phyloP scores from a whole-genome alignment of 2,329 filamentous ascomycete species.

The Lachnellula willkommii region DNA sequence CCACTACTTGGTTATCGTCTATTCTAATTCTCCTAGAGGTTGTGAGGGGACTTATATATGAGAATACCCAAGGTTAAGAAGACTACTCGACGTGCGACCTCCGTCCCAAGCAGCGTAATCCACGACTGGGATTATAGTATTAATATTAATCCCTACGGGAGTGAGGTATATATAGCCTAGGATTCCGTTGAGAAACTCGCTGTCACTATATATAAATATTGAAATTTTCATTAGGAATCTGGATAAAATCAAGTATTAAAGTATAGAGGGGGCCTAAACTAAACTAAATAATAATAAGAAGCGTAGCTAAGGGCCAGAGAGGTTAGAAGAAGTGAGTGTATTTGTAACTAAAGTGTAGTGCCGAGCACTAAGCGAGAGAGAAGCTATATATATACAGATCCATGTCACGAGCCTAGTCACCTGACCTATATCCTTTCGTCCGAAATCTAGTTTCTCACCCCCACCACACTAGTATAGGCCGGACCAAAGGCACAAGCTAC shows the following conservation, averaged over 20 bases:
- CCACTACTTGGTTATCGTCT: too few relatives aligned
- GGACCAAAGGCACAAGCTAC: slow-evolving; percentile 2
- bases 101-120: slow-evolving; percentile 38
- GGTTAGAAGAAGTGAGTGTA: too few relatives aligned
- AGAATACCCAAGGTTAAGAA: slow-evolving; percentile 36
- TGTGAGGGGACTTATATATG: slow-evolving; percentile 34
- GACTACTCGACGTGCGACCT: slow-evolving; percentile 35
- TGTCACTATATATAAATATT: slow-evolving; percentile 6
- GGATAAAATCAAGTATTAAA: not conserved
- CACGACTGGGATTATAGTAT: slow-evolving; percentile 36
- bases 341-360: too few relatives aligned
- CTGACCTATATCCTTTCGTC: too few relatives aligned
- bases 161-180: slow-evolving; percentile 1
- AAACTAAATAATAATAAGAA: too few relatives aligned
- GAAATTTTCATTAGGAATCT: slow-evolving; percentile 8
- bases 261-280: too few relatives aligned
- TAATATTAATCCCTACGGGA: slow-evolving; percentile 1
- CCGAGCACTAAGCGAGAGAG: too few relatives aligned
- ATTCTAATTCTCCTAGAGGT: too few relatives aligned
- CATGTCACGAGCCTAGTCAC: too few relatives aligned
- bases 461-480: not conserved
- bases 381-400: too few relatives aligned
- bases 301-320: too few relatives aligned
- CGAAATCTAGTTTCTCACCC: too few relatives aligned
- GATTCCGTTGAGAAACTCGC: not conserved